Evolutionary conservation across 345 rosid genomes (phyloP).

Genomic region (Euphorbia pulcherrima): DNA sequence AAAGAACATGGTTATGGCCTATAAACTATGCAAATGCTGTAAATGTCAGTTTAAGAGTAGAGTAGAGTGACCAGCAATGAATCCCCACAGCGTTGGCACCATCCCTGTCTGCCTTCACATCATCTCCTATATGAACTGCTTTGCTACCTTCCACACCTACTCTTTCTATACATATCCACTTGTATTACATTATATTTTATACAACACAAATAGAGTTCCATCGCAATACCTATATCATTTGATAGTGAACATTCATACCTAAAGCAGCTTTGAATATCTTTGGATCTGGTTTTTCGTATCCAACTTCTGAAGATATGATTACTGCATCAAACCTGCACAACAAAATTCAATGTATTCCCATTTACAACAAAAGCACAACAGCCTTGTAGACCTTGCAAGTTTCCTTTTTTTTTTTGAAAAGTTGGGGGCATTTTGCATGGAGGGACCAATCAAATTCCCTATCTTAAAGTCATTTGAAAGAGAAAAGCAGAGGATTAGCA

Average conservation of each 20-base stretch:
- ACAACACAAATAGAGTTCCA: no score
- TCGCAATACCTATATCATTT: no score
- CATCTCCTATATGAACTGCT: conserved; percentile 78
- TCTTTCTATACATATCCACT: conserved; percentile 67
- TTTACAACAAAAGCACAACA: neutral
- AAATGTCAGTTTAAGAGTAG: no score
- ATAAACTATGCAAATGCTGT: no score
- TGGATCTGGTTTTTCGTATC: conserved; percentile 77
- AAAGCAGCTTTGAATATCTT: conserved; percentile 65
- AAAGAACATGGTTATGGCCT: no score
- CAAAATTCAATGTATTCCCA: neutral
- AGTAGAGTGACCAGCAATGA: conserved; percentile 75
- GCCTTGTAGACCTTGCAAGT: neutral
- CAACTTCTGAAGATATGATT: conserved; percentile 75
- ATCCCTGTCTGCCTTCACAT: conserved; percentile 59
- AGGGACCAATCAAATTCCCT: neutral
- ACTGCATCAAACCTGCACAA: conserved; percentile 71
- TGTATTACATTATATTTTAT: no score
- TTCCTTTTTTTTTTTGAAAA: no score
- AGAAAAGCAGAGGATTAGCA: neutral
- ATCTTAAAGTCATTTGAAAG: neutral
- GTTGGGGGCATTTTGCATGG: no score
- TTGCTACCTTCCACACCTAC: conserved; percentile 45
- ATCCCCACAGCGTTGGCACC: conserved; percentile 74
- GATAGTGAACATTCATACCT: no score